Base-by-base conservation (phyloP, 208 protist species). In the Novymonas esmeraldas region DNA sequence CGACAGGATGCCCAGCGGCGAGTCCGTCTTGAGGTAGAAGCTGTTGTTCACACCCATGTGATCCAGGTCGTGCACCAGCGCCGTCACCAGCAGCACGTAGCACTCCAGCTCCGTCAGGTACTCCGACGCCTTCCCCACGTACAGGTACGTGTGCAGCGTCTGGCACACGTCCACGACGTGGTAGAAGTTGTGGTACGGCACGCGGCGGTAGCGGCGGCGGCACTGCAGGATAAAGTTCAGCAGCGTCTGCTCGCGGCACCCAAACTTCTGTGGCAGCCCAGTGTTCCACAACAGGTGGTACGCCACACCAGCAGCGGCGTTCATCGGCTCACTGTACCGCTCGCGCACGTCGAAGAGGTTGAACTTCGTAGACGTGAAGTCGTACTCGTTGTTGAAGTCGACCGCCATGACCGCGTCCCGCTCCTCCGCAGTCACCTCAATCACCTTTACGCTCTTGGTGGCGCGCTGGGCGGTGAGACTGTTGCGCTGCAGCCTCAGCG, bases 1-100 rank as follows among this genome's bases (percentile, higher is more conserved):
- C 33, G 85, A 92, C 44, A 95, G 59, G 44, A 93, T 91, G 58
- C 89, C 89, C 10, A 95, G 75, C 44, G 89, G 89, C 38, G 89
- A 92, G 57, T 95, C 89, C 22, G 85, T 92, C 74, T 92, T 95
- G 31, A 95, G 73, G 66, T 92, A 90, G 72, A 95, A 95, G 73
- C 84, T 93, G 83, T 95, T 95, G 81, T 95, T 95, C 71, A 95
- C 76, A 45, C 89, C 89, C 89, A 95, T 95, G 70, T 95, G 89
- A 67, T 94, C 89, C 46, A 94, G 73, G 61, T 95, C 89, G 58
- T 95, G 89, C 46, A 90, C 82, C 50, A 93, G 81, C 39, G 89
- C 82, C 38, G 86, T 93, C 33, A 90, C 61, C 1, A 95, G 70
- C 56, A 95, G 78, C 72, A 91, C 85, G 75, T 82, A 93, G 75